Evolutionary conservation across 2,329 filamentous ascomycete species (phyloP).

Genomic region (Arthrobotrys megalospora): DNA sequence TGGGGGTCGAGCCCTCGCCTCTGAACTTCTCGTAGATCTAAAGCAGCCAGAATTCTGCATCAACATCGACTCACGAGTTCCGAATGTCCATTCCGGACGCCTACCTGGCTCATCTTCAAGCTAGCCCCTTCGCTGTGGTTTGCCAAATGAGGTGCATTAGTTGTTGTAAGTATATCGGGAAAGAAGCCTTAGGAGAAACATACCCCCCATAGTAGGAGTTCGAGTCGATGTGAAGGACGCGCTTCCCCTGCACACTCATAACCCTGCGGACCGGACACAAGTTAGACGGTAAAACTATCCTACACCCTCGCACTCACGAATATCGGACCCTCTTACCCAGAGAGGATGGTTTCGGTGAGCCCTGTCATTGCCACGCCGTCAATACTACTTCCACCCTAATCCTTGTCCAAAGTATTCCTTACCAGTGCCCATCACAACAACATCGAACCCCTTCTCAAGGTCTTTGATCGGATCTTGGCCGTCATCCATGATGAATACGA

Average conservation of each 20-base stretch:
- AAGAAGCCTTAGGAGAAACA: slow-evolving; percentile 66
- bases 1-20: slow-evolving; percentile 42
- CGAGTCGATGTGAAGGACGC: slow-evolving; percentile 98
- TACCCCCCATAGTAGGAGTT: slow-evolving; percentile 99
- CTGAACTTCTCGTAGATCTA: slow-evolving; percentile 56
- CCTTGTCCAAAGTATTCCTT: slow-evolving; percentile 66
- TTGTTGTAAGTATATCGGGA: slow-evolving; percentile 64
- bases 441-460: slow-evolving; percentile 97
- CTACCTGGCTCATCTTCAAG: slow-evolving; percentile 93
- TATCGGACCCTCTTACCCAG: slow-evolving; percentile 76
- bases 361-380: slow-evolving; percentile 15
- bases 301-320: not conserved
- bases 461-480: slow-evolving; percentile 50
- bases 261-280: slow-evolving; percentile 73
- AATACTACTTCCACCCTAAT: not conserved
- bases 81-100: slow-evolving; percentile 59
- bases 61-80: slow-evolving; percentile 47
- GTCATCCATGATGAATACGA: slow-evolving; percentile 38
- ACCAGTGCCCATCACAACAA: slow-evolving; percentile 98
- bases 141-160: slow-evolving; percentile 34
- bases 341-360: slow-evolving; percentile 75
- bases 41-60: not conserved
- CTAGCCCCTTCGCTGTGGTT: slow-evolving; percentile 86
- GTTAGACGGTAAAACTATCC: slow-evolving; percentile 28
- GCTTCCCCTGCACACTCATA: slow-evolving; percentile 97